Base-by-base conservation (phyloP, 345 rosid genomes). In the Hibiscus trionum region DNA sequence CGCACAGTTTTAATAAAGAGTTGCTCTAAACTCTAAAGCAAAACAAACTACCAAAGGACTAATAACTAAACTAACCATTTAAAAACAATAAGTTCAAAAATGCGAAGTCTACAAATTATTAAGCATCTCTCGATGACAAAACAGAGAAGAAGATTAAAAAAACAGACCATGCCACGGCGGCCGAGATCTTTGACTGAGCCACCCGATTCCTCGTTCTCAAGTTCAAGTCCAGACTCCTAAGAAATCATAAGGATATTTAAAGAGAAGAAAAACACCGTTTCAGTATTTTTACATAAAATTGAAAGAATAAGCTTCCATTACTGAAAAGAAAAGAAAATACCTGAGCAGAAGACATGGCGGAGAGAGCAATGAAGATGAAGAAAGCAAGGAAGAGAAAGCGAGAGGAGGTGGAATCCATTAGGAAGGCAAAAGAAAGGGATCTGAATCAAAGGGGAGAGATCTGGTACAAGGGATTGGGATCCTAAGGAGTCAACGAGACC, bases 181-280 rank as follows among this genome's bases (percentile, higher is more conserved):
- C 99, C 97, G 7, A 95, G 90, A 85, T 87, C 91, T 76, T 80
- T 84, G 61, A 63, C 75, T 35, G 85, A 81, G 60, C 80, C 81
- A 70, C 53, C 77, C 1, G 83, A 79, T 60, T 82, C 91, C 50
- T 84, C 88, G 76, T 67, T 82, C 73, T 73, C 94, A 71, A 77
- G 79, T 53, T 82, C 88, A 69, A 74, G 56, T 53, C 35, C 71
- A n/a, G 84, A 69, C 4, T 85, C 96, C 97, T 91, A 73, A 46
- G 16, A 69, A 37, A 65, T 11, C 33, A 44, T 21, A 65, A 37
- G 9, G 17, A 63, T 31, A 14, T 6, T 5, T 2, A 0, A 7
- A 29, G 24, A 76, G 14, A 66, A 73, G 42, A 57, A 50, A 60
- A 56, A 15, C 10, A 5, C 24, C 31, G 11, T 31, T 6, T 14